Evolutionary conservation across 139 green algal species (phyloP).

Genomic region (Astrephomene gubernaculifera): DNA sequence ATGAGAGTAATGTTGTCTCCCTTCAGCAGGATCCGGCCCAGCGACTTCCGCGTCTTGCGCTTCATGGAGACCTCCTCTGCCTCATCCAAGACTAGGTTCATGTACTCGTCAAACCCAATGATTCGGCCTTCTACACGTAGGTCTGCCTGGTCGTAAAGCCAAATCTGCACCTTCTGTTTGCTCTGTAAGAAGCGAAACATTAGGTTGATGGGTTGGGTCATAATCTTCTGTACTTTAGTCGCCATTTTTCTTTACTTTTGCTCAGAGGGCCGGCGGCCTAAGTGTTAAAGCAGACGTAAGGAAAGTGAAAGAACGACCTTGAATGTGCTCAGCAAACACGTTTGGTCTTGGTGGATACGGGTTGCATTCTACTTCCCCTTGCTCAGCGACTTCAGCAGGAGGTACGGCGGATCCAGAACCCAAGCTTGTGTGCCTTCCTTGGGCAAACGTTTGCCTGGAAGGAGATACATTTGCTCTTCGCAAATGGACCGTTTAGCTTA

Average conservation of each 20-base stretch:
- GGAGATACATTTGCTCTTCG: no score
- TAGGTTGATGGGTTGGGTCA: conserved; percentile 91
- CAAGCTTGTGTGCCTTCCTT: no score
- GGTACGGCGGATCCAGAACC: no score
- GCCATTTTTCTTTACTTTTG: conserved; percentile 55
- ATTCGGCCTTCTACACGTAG: conserved; percentile 96
- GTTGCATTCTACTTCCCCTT: no score
- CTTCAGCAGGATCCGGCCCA: conserved; percentile 98
- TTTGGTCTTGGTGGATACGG: no score
- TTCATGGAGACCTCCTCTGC: conserved; percentile 98
- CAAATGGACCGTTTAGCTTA: no score
- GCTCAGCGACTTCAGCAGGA: no score
- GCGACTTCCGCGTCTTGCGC: conserved; percentile 88
- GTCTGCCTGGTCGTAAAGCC: conserved; percentile 97
- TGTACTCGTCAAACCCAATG: conserved; percentile 99
- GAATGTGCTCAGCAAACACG: no score
- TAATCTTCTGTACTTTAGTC: conserved; percentile 77
- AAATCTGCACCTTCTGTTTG: conserved; percentile 95
- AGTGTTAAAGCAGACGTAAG: background rate
- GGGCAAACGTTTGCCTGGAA: no score
- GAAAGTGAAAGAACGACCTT: no score
- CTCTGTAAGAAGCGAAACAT: conserved; percentile 99
- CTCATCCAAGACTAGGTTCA: conserved; percentile 99
- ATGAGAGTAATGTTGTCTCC: conserved; percentile 99
- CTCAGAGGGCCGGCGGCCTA: conserved; percentile 4